Evolutionary conservation across 2,329 filamentous ascomycete genomes (phyloP).

Genomic region (Proliferodiscus dingleyae): DNA sequence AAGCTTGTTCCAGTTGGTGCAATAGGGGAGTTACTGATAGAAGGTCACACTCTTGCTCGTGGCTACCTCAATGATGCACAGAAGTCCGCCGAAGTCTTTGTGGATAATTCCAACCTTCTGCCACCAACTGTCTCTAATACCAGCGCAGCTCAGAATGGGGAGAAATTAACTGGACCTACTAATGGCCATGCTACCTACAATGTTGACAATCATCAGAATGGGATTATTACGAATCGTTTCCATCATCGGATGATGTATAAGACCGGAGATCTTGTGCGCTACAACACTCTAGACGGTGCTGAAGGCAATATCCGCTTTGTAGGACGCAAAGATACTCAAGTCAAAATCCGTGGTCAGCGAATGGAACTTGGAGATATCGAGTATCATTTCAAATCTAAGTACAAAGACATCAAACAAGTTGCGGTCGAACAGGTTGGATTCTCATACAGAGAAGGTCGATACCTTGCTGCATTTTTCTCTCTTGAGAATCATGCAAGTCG

Average conservation of each 20-base stretch:
- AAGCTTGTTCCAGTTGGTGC: constrained; percentile 21
- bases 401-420: too few species aligned
- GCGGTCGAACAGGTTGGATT: too few species aligned
- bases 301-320: constrained; percentile 35
- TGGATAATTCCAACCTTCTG: too few species aligned
- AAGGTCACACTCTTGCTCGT: constrained; percentile 53
- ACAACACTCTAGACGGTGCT: too few species aligned
- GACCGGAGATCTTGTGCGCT: constrained; percentile 6
- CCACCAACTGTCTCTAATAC: too few species aligned
- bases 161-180: too few species aligned
- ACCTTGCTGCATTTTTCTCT: too few species aligned
- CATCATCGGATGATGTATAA: constrained; percentile 9
- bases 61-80: constrained; percentile 56
- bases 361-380: constrained; percentile 6
- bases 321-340: constrained; percentile 6
- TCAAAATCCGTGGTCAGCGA: constrained; percentile 8
- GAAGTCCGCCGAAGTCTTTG: constrained; percentile 54
- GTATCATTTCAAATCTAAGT: background rate
- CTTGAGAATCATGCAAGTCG: background rate
- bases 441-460: too few species aligned
- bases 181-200: too few species aligned
- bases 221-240: background rate
- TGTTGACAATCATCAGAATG: too few species aligned
- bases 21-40: constrained; percentile 25
- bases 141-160: too few species aligned